A percentile compares a stretch with the other conserved stretches of the same genome.
These are phyloP conservation scores for Botryobasidium botryosum DNA, from an alignment of 768 basidiomycete genomes.

Conservation along the genomic window DNA sequence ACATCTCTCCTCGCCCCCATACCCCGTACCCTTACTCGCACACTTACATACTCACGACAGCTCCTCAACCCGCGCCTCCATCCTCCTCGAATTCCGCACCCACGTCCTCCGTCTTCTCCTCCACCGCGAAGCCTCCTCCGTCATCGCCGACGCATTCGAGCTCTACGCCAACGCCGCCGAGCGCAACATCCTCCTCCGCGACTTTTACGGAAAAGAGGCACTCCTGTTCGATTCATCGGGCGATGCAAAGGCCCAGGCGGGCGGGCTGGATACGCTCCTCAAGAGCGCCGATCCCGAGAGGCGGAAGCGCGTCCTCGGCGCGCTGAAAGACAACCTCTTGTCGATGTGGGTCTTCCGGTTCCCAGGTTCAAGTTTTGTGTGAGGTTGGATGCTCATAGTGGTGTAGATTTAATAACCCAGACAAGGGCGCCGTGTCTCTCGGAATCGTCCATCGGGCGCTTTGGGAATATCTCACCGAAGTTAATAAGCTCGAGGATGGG, in stretches of 20 bases:
- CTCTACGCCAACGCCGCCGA: conserved; percentile 76
- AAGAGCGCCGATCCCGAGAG: conserved; percentile 45
- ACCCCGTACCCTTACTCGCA: no score
- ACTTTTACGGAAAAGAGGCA: conserved; percentile 85
- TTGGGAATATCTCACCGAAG: conserved; percentile 64
- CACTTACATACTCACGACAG: no score
- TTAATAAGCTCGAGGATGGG: conserved; percentile 40
- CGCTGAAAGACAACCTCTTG: conserved; percentile 56
- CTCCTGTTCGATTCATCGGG: conserved; percentile 48
- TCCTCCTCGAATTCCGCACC: conserved; percentile 64
- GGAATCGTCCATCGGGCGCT: conserved; percentile 75
- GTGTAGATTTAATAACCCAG: conserved; percentile 75
- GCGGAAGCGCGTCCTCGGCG: conserved; percentile 43
- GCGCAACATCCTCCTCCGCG: conserved; percentile 58
- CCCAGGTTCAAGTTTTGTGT: neutral
- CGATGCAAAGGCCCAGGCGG: conserved; percentile 30
- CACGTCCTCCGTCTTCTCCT: conserved; percentile 60
- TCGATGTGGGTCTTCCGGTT: conserved; percentile 39
- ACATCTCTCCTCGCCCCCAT: neutral
- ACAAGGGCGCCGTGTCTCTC: conserved; percentile 77
- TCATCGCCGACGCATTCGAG: conserved; percentile 79
- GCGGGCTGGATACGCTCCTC: conserved; percentile 48
- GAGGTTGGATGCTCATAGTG: neutral
- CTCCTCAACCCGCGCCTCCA: conserved; percentile 53
- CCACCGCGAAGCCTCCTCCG: conserved; percentile 68